Evolutionary conservation across 495 filamentous ascomycete genomes (phyloP).

Genomic region (Penicillium silybi): DNA sequence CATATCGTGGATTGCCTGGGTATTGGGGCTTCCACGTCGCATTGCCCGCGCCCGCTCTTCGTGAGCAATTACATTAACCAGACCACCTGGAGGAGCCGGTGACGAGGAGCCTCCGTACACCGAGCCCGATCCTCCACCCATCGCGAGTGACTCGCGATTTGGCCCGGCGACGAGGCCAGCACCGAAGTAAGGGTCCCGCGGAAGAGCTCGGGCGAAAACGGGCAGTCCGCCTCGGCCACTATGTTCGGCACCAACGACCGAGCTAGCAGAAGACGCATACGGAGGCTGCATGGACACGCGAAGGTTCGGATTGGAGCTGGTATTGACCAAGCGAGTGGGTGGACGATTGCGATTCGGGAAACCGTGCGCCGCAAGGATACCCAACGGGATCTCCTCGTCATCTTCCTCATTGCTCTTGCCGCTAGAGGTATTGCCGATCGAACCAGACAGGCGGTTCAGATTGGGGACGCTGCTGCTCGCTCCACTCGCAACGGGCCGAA

Average conservation of each 20-base stretch:
- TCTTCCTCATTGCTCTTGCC: constrained; percentile 60
- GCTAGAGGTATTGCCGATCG: constrained; percentile 36
- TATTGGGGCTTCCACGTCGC: constrained; percentile 74
- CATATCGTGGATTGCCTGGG: constrained; percentile 44
- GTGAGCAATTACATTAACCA: constrained; percentile 85
- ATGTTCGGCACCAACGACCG: constrained; percentile 39
- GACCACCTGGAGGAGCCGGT: constrained; percentile 57
- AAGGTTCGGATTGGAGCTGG: constrained; percentile 55
- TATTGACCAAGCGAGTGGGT: constrained; percentile 64
- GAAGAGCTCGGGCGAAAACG: constrained; percentile 81
- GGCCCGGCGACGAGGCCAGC: constrained; percentile 72
- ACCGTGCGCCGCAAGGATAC: constrained; percentile 84
- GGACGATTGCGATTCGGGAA: constrained; percentile 83
- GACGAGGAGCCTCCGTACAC: constrained; percentile 48
- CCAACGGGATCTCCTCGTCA: constrained; percentile 84
- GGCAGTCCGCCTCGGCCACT: constrained; percentile 55
- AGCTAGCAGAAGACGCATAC: constrained; percentile 39
- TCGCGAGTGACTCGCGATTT: constrained; percentile 71
- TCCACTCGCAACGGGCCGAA: constrained; percentile 39
- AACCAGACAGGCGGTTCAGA: constrained; percentile 31
- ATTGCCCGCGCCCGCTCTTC: constrained; percentile 77
- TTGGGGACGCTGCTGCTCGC: constrained; percentile 46
- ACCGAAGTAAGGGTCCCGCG: constrained; percentile 85
- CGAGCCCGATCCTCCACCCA: constrained; percentile 59
- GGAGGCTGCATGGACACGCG: constrained; percentile 37